Conservation (phyloP, 2,329 filamentous ascomycete genomes). For the Ophiostoma novo-ulmi region DNA sequence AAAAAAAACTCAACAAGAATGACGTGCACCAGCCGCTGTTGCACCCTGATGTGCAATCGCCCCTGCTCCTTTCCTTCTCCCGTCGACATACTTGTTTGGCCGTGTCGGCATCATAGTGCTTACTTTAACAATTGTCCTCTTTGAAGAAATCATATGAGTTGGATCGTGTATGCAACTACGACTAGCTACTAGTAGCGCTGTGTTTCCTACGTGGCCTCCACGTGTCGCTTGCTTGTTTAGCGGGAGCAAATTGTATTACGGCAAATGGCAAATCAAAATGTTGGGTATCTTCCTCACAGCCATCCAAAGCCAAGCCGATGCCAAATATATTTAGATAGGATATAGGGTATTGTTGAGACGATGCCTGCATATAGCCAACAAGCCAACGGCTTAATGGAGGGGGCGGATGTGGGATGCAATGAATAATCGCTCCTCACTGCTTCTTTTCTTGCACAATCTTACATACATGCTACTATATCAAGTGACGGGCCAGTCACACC, state of each 20-base stretch:
- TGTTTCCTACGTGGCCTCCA: constrained; percentile 5
- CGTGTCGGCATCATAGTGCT: background rate
- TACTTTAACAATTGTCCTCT: background rate
- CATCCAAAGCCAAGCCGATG: background rate
- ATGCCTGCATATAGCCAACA: background rate
- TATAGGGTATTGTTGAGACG: background rate
- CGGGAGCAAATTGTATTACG: background rate
- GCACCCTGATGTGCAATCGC: background rate
- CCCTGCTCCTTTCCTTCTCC: background rate
- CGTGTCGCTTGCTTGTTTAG: background rate
- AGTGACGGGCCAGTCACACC: constrained; percentile 1
- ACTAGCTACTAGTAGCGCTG: background rate
- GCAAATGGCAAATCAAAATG: background rate
- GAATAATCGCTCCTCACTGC: background rate
- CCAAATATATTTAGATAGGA: background rate
- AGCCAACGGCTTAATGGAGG: background rate
- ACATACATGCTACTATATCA: background rate
- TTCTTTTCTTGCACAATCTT: background rate
- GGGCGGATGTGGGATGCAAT: background rate
- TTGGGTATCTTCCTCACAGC: background rate
- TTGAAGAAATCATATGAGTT: background rate
- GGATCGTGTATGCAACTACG: background rate
- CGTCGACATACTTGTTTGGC: background rate
- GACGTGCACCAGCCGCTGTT: background rate
- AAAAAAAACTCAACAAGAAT: too few relatives aligned